These are phyloP conservation scores for Coemansia sp. DNA, from an alignment of 192 early-diverging fungal species.

Conservation along the genomic window DNA sequence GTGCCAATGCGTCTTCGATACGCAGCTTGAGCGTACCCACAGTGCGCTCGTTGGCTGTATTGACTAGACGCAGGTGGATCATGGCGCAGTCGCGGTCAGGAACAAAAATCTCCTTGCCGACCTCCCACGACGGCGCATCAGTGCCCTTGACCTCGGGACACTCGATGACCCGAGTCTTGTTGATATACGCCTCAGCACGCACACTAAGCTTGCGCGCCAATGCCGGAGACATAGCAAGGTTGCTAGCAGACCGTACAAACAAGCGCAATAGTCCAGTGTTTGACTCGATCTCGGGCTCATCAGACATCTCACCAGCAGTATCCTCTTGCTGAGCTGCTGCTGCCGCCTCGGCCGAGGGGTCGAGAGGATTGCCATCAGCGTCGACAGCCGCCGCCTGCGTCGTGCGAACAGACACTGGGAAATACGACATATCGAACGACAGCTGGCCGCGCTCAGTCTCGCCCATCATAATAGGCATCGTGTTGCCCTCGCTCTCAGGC, in stretches of 20 bases:
- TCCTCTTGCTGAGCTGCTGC: slow-evolving; percentile 21
- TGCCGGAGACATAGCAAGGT: slow-evolving; percentile 55
- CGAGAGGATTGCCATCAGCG: slow-evolving; percentile 42
- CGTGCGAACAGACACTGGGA: slow-evolving; percentile 42
- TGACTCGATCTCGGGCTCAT: slow-evolving; percentile 58
- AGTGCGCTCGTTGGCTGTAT: slow-evolving; percentile 42
- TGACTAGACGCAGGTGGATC: slow-evolving; percentile 63
- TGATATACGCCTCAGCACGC: slow-evolving; percentile 64
- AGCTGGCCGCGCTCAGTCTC: slow-evolving; percentile 48
- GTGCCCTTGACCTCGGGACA: slow-evolving; percentile 73
- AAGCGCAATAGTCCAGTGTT: slow-evolving; percentile 72
- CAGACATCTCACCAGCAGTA: slow-evolving; percentile 36
- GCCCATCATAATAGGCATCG: slow-evolving; percentile 52
- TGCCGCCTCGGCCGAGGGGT: slow-evolving; percentile 40
- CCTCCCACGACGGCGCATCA: slow-evolving; percentile 80
- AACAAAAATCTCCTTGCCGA: slow-evolving; percentile 69
- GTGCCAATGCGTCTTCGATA: slow-evolving; percentile 47
- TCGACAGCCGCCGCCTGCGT: slow-evolving; percentile 46
- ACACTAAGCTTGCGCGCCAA: slow-evolving; percentile 56
- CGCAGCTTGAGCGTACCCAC: slow-evolving; percentile 44
- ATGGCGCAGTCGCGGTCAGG: slow-evolving; percentile 64
- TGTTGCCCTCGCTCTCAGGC: slow-evolving; percentile 50
- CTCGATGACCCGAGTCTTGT: slow-evolving; percentile 49
- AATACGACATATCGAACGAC: slow-evolving; percentile 52
- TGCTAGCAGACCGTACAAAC: slow-evolving; percentile 66